Percentiles rank a stretch among this genome's conserved stretches.
phyloP scores from a whole-genome alignment of 148 eudicot genomes.

The Pharnaceum exiguum region DNA sequence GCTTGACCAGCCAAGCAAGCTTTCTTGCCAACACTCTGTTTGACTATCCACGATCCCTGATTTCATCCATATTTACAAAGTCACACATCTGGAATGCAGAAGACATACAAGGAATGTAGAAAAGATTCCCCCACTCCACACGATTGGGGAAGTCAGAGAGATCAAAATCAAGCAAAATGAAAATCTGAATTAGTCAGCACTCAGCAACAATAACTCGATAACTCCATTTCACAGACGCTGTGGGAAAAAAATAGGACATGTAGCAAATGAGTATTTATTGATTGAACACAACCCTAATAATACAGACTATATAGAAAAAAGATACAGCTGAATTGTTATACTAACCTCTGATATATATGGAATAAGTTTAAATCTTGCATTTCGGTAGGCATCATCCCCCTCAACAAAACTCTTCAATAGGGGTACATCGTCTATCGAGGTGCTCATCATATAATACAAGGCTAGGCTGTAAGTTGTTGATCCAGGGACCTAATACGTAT shows the following conservation, averaged over 20 bases:
- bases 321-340: neutral
- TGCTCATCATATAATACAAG: conserved; percentile 51
- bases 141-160: too few species aligned
- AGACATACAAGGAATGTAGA: neutral
- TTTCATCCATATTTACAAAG: neutral
- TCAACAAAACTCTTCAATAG: conserved; percentile 50
- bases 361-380: conserved; percentile 68
- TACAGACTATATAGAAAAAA: neutral
- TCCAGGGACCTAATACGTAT: conserved; percentile 56
- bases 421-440: conserved; percentile 50
- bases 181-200: too few species aligned
- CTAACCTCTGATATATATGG: conserved; percentile 65
- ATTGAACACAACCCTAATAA: too few species aligned
- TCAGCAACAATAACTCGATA: too few species aligned
- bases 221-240: too few species aligned
- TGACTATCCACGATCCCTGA: conserved; percentile 79
- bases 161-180: too few species aligned
- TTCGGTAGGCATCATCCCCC: conserved; percentile 63
- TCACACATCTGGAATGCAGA: neutral
- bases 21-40: conserved; percentile 75
- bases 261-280: too few species aligned
- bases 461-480: conserved; percentile 60
- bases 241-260: too few species aligned
- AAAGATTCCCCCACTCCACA: neutral
- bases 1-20: conserved; percentile 68